Evolutionary conservation across 345 rosid genomes (phyloP), one percentile per base, ranked within the genome.

Genomic region (Eucalyptus urophylla): DNA sequence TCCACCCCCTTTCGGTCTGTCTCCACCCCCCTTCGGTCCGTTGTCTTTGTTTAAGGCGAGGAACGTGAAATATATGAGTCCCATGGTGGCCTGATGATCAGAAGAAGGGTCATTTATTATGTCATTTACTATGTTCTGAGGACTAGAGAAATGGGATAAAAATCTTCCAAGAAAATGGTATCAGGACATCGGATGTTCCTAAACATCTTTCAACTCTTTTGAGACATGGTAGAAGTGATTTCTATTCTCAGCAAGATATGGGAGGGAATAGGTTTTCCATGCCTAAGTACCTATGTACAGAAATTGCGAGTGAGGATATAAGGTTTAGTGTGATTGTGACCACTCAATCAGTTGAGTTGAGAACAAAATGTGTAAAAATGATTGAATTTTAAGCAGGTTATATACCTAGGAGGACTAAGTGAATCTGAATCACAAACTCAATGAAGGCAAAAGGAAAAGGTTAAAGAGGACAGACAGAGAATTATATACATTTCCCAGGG

Each of bases 1-100:
- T 14, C 58, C 80, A 29, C 88, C 88, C 43, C 88, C 88, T 31
- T 47, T 87, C 25, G 91, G 31, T 45, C 72, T 45, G 11, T 93
- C 93, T 21, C 94, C 89, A 49, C 93, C 94, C 45, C 92, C 94
- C 90, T 89, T 93, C 6, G 96, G 93, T 80, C 94, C 92, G 72
- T 93, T 91, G 88, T 97, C 98, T 92, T 96, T 97, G 94, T 98
- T 98, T 60, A 96, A 91, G 81, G 99, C 98, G 54, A 97, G 93
- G 94, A 93, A 97, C 40, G 92, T 88, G 92, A 97, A 97, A 92
- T 97, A 98, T 24, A 91, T 95, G 27, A 98, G 96, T 89, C 99
- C 99, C 99, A 97, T 98, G 14, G 96, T 98, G 51, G 95, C 99
- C 99, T 97, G 96, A 76, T 27, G 62, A 72, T 69, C 88, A 90